Evolutionary conservation across 2,329 filamentous ascomycete species (phyloP), one percentile per base, ranked within the genome.

Genomic region (Penicillium sp.): DNA sequence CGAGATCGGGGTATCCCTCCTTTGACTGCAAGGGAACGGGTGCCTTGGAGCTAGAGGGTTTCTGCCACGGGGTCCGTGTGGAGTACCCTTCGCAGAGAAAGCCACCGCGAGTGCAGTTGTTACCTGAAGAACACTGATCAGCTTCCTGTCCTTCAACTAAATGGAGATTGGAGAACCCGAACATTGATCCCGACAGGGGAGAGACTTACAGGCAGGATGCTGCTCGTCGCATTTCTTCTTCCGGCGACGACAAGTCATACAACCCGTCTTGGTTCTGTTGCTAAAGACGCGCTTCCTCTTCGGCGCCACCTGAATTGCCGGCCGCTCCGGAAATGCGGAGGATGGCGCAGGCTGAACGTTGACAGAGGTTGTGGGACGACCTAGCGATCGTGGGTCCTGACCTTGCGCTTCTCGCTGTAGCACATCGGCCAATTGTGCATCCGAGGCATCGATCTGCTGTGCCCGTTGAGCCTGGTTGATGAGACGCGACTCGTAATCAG

Each of bases 141-240:
- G 51, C 46, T 56, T n/a, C 18, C 36, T 39, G 36, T 10, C 9
- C 16, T 39, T 21, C 16, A 9, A 39, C 9, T 8, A 9, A 9
- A 10, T 8, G 10, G 36, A 18, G 15, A 21, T 21, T 48, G 16
- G 47, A 54, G 28, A 60, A 46, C 51, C 45, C 51, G 49, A 43
- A 29, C 33, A 56, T 23, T 52, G 49, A 48, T 34, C 42, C 28
- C 49, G 42, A 23, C 47, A 54, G 45, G 49, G 26, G 34, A 46
- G 29, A 42, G 45, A 72, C 88, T 80, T 79, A 95, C 94, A 97
- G 72, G 90, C 85, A 24, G 94, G 94, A 71, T 95, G 95, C 49
- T 83, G 83, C 76, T 97, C 94, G 69, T 97, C 93, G 68, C 94
- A 97, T 75, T 97, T 97, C 84, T 97, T 97, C 81, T 97, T 97